phyloP scores from a whole-genome alignment of 140 eudicot genomes.

The Oenanthe javanica region DNA sequence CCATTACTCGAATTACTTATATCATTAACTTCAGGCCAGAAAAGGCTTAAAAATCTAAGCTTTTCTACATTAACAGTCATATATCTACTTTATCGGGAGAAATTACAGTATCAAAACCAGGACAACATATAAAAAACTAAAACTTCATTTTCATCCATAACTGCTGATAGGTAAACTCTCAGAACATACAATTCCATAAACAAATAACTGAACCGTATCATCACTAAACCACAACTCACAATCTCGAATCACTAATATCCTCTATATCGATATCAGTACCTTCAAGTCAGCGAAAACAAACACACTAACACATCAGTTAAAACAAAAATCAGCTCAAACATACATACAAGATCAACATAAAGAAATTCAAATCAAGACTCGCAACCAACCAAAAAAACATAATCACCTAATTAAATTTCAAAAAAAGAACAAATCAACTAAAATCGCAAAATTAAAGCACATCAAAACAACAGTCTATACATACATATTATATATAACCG shows the following conservation, averaged over 20 bases:
- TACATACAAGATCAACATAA: not conserved
- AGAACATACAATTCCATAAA: not conserved
- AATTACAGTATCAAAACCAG: not conserved
- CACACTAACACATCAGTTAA: not conserved
- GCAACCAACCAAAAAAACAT: not conserved
- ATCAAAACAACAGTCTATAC: not conserved
- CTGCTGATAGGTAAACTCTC: not conserved
- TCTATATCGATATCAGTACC: not conserved
- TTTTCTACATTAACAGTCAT: not conserved
- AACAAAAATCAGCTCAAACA: constrained; percentile 2
- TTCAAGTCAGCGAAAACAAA: not conserved
- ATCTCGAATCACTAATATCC: not conserved
- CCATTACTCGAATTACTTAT: not conserved
- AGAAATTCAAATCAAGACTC: not conserved
- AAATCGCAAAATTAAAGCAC: not conserved
- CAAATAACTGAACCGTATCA: not conserved
- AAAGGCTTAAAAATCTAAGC: not conserved
- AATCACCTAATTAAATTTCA: not conserved
- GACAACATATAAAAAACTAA: not conserved
- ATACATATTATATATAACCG: not conserved
- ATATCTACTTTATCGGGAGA: not conserved
- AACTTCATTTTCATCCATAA: not conserved
- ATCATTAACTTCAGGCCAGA: not conserved
- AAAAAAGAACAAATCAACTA: not conserved
- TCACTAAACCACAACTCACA: not conserved